These are phyloP conservation scores for Mycena galopus DNA, from an alignment of 768 basidiomycete genomes.

Conservation along the genomic window DNA sequence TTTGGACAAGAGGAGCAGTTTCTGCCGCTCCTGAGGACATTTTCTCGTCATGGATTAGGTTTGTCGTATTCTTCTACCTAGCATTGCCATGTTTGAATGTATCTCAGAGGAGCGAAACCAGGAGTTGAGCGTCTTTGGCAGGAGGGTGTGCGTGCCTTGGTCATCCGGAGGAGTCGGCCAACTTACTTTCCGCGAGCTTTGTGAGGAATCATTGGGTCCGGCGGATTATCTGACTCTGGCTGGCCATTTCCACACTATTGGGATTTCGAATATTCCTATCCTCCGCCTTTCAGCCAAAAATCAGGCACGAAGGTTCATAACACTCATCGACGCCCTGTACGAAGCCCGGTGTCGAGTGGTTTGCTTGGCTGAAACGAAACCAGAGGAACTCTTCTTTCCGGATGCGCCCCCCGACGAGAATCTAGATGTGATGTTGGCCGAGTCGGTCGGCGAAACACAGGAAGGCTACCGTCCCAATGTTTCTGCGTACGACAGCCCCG, in stretches of 20 bases:
- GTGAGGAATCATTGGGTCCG: slow-evolving; percentile 64
- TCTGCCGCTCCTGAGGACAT: slow-evolving; percentile 31
- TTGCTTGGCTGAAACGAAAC: slow-evolving; percentile 54
- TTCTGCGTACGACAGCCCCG: slow-evolving; percentile 60
- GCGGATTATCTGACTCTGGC: slow-evolving; percentile 72
- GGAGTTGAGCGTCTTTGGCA: slow-evolving; percentile 62
- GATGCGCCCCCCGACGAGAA: slow-evolving; percentile 50
- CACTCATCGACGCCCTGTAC: slow-evolving; percentile 71
- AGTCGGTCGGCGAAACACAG: slow-evolving; percentile 61
- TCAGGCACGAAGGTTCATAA: slow-evolving; percentile 71
- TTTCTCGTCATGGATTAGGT: slow-evolving; percentile 9
- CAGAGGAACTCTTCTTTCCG: slow-evolving; percentile 67
- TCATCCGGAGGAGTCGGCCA: slow-evolving; percentile 53
- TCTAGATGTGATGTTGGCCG: slow-evolving; percentile 57
- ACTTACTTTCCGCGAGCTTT: slow-evolving; percentile 65
- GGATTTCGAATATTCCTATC: slow-evolving; percentile 63
- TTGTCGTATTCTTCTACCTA: neutral
- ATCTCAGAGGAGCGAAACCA: slow-evolving; percentile 36
- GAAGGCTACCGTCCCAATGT: slow-evolving; percentile 69
- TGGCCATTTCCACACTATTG: slow-evolving; percentile 61
- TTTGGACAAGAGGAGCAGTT: slow-evolving; percentile 40
- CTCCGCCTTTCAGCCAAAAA: slow-evolving; percentile 66
- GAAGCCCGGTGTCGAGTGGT: slow-evolving; percentile 54
- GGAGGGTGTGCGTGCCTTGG: slow-evolving; percentile 60
- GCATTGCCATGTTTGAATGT: neutral